phyloP scores from a whole-genome alignment of 2,329 filamentous ascomycete genomes.

The Pseudogymnoascus pannorum region DNA sequence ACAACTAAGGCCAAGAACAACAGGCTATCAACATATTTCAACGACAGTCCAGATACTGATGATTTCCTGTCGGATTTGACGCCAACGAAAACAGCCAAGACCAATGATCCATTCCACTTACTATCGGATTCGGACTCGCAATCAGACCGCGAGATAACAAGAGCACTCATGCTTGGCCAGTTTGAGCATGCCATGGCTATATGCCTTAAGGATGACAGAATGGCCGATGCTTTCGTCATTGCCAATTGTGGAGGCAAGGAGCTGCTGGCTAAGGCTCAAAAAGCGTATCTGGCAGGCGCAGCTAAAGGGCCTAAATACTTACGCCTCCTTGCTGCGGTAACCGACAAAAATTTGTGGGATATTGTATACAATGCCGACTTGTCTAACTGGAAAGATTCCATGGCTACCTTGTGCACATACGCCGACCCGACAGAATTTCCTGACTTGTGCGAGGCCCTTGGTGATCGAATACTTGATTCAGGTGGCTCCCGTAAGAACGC shows the following conservation, averaged over 20 bases:
- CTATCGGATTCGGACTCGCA: conserved; percentile 76
- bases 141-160: conserved; percentile 80
- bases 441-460: conserved; percentile 88
- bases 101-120: conserved; percentile 88
- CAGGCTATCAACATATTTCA: conserved; percentile 72
- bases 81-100: conserved; percentile 85
- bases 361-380: conserved; percentile 94
- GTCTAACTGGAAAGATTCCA: conserved; percentile 90
- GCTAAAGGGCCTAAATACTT: conserved; percentile 82
- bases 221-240: conserved; percentile 96
- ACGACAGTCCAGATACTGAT: conserved; percentile 64
- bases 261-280: conserved; percentile 88
- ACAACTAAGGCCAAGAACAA: conserved; percentile 45
- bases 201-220: conserved; percentile 77
- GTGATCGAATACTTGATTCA: conserved; percentile 79
- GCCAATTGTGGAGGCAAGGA: conserved; percentile 93
- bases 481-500: conserved; percentile 71
- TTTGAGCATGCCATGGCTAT: conserved; percentile 87
- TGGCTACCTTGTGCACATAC: conserved; percentile 93
- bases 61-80: conserved; percentile 81
- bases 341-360: conserved; percentile 96
- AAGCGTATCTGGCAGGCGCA: conserved; percentile 74
- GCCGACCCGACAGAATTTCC: conserved; percentile 86
- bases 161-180: conserved; percentile 78
- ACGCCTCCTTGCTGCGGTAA: conserved; percentile 81